Evolutionary conservation across 2,329 filamentous ascomycete species (phyloP), one percentile per base, ranked within the genome.

Genomic region (Myotisia sp.): DNA sequence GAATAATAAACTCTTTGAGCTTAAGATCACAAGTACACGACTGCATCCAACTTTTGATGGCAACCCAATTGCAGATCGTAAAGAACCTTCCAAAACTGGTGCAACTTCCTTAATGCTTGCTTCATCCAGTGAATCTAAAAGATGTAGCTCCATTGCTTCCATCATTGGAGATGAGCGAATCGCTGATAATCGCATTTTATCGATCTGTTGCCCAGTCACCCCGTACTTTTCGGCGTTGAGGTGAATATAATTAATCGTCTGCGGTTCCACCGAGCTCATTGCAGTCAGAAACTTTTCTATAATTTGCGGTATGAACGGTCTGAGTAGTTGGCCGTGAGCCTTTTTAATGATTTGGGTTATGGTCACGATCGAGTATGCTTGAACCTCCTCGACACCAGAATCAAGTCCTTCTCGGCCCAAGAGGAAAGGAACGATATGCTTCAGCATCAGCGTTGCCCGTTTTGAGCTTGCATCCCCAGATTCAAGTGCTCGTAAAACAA

Each of bases 1-100:
- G 54, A 94, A 82, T 19, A 86, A 64, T 23, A 76, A 68, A 22
- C 71, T 74, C 8, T 84, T 74, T 33, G 86, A 87, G 33, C 83
- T 81, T 5, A 98, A 67, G 1, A 83, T 86, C 5, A 82, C 79
- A 20, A 98, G 67, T 2, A 94, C 76, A 36, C 84, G 74, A 43
- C 79, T 81, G 49, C 85, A 92, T 23, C 85, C 90, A 30, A 95
- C 79, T 61, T 95, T 95, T 0, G 85, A 92, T 2, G 87, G 87
- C 59, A 95, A 76, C 1, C 86, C 87, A 23, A 98, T 76, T 1
- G 86, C 82, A 17, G 71, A 76, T 52, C 87, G 90, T 57, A 95
- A 83, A 0, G 80, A 77, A 19, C 70, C 68, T 52, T 90, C 79
- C 0, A 98, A 67, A 28, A 66, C 71, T 2, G 76, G 74, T 22